phyloP scores from a whole-genome alignment of 2,329 filamentous ascomycete genomes.

The Trichoderma citrinoviride region DNA sequence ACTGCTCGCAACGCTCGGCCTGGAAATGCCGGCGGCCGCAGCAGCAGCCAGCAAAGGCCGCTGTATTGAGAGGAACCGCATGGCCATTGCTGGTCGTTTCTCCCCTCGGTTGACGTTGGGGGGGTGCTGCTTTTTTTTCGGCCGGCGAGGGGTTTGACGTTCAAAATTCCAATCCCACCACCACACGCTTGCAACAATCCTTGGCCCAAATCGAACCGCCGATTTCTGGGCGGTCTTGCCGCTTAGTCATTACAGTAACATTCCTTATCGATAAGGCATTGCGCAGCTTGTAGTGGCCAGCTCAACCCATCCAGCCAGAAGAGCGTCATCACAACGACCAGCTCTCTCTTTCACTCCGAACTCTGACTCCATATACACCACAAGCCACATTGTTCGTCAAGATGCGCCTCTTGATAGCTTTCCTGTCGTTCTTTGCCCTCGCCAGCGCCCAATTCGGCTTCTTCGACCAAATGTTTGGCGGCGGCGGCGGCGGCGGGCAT shows the following conservation, averaged over 20 bases:
- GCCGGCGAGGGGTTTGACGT: constrained; percentile 19
- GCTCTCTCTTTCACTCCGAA: background rate
- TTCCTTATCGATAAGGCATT: constrained; percentile 25
- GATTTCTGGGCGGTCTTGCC: constrained; percentile 20
- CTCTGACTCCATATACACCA: background rate
- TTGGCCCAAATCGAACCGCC: background rate
- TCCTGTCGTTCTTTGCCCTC: constrained; percentile 60
- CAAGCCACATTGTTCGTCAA: constrained; percentile 13
- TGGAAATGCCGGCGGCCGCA: constrained; percentile 33
- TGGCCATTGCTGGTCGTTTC: constrained; percentile 30
- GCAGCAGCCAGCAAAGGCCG: constrained; percentile 44
- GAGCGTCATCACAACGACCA: constrained; percentile 1
- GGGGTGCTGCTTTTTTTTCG: background rate
- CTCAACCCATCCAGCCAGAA: constrained; percentile 19
- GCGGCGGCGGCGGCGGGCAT: constrained; percentile 46
- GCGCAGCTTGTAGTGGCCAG: constrained; percentile 23
- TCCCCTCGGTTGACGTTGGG: background rate
- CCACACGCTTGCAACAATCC: background rate
- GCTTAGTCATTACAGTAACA: constrained; percentile 17
- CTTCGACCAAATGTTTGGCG: constrained; percentile 94
- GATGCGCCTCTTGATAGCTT: constrained; percentile 39
- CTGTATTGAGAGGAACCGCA: constrained; percentile 49
- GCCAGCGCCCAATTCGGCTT: constrained; percentile 82
- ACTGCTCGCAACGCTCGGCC: constrained; percentile 26
- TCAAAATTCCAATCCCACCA: constrained; percentile 11